A percentile compares a stretch with the other conserved stretches of the same genome.
Evolutionary conservation across 2,329 filamentous ascomycete species (phyloP).

Genomic region (Basipetospora chlamydospora): DNA sequence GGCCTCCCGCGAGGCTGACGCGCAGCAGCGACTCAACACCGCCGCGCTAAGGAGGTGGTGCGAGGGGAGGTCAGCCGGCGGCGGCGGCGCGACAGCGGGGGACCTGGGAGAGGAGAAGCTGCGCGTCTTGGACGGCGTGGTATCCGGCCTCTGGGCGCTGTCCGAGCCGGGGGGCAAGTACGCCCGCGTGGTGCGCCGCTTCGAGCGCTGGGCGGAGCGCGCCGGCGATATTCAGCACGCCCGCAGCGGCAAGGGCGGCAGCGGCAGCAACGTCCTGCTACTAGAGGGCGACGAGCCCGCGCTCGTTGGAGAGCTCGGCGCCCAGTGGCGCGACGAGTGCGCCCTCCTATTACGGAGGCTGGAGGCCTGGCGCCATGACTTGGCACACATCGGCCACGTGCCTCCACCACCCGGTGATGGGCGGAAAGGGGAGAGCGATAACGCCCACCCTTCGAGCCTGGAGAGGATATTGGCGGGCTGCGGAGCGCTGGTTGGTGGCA

Average conservation of each 20-base stretch:
- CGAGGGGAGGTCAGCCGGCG: no score
- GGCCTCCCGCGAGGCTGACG: slow-evolving; percentile 23
- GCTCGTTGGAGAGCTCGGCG: slow-evolving; percentile 41
- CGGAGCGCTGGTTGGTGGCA: slow-evolving; percentile 35
- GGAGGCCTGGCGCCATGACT: slow-evolving; percentile 35
- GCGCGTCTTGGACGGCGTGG: slow-evolving; percentile 39
- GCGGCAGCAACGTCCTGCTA: no score
- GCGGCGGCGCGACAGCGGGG: slow-evolving; percentile 14
- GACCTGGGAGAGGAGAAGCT: slow-evolving; percentile 41
- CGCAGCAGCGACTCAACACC: slow-evolving; percentile 34
- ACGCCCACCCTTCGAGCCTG: slow-evolving; percentile 31
- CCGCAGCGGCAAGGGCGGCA: slow-evolving; percentile 21
- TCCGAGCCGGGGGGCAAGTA: slow-evolving; percentile 42
- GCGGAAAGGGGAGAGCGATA: slow-evolving; percentile 32
- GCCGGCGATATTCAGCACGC: slow-evolving; percentile 32
- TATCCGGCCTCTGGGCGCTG: slow-evolving; percentile 43
- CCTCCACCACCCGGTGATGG: slow-evolving; percentile 21
- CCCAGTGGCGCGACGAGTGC: slow-evolving; percentile 44
- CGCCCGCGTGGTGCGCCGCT: slow-evolving; percentile 35
- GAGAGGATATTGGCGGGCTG: slow-evolving; percentile 32
- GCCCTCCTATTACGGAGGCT: slow-evolving; percentile 35
- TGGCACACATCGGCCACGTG: slow-evolving; percentile 28
- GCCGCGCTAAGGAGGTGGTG: slow-evolving; percentile 37
- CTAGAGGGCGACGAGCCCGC: slow-evolving; percentile 21
- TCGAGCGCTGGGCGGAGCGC: slow-evolving; percentile 43